phyloP scores from a whole-genome alignment of 495 filamentous ascomycete genomes.

The Xylaria intraflava region DNA sequence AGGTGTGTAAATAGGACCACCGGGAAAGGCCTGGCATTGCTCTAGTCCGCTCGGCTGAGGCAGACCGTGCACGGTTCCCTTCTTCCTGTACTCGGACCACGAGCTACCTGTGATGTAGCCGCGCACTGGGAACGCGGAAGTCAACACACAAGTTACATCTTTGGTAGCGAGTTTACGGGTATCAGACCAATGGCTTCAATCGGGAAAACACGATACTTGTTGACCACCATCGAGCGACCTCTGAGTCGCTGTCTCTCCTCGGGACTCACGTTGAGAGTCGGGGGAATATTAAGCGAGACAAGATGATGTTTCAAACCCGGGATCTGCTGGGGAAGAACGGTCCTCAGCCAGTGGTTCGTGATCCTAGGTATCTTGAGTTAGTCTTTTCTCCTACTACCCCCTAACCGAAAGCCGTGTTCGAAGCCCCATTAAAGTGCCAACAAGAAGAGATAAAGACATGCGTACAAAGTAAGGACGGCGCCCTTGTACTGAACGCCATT shows the following conservation, averaged over 20 bases:
- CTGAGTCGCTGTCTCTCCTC: slow-evolving; percentile 49
- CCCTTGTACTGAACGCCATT: slow-evolving; percentile 88
- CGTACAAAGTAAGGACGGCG: slow-evolving; percentile 62
- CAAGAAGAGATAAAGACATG: neutral
- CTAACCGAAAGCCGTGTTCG: neutral
- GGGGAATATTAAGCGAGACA: slow-evolving; percentile 60
- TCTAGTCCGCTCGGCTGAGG: slow-evolving; percentile 57
- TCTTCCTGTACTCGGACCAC: slow-evolving; percentile 68
- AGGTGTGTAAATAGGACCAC: slow-evolving; percentile 67
- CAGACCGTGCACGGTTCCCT: slow-evolving; percentile 77
- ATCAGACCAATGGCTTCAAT: slow-evolving; percentile 58
- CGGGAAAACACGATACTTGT: slow-evolving; percentile 70
- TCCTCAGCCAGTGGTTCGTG: slow-evolving; percentile 76
- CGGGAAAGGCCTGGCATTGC: slow-evolving; percentile 66
- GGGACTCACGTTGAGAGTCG: slow-evolving; percentile 36
- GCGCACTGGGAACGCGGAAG: slow-evolving; percentile 54
- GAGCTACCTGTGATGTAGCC: slow-evolving; percentile 93
- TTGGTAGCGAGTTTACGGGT: neutral
- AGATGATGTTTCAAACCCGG: slow-evolving; percentile 72
- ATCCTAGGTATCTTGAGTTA: slow-evolving; percentile 29
- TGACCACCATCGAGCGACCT: slow-evolving; percentile 75
- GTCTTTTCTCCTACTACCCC: neutral
- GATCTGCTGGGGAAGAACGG: slow-evolving; percentile 54
- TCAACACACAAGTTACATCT: neutral
- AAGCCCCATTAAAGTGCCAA: neutral